phyloP scores from a whole-genome alignment of 306 rosid genomes.

The Cicer chorassanicum region DNA sequence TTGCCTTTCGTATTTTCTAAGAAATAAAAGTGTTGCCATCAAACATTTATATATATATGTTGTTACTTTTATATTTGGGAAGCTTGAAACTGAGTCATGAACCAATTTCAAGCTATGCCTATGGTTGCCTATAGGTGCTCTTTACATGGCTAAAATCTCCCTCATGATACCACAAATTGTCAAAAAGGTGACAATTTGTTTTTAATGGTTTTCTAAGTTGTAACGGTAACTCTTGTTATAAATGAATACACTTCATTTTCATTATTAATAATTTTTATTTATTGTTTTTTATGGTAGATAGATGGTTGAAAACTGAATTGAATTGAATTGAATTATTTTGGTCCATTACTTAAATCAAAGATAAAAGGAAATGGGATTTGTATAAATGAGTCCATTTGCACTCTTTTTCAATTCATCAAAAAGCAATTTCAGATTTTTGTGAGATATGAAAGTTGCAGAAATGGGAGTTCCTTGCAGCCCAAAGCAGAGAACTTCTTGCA shows the following conservation, averaged over 20 bases:
- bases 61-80: conserved; percentile 40
- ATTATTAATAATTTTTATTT: neutral
- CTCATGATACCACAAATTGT: conserved; percentile 39
- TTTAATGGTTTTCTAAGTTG: conserved; percentile 42
- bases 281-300: conserved; percentile 17
- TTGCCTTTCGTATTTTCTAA: conserved; percentile 20
- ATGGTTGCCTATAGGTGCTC: conserved; percentile 33
- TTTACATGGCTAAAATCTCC: conserved; percentile 44
- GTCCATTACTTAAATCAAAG: conserved; percentile 29
- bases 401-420: conserved; percentile 27
- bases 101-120: conserved; percentile 47
- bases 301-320: conserved; percentile 25
- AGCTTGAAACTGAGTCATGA: conserved; percentile 42
- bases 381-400: conserved; percentile 36
- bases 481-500: conserved; percentile 39
- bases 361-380: neutral
- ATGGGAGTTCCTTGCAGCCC: conserved; percentile 74
- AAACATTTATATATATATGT: conserved; percentile 46
- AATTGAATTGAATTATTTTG: conserved; percentile 1
- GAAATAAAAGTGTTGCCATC: conserved; percentile 31
- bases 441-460: conserved; percentile 59
- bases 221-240: conserved; percentile 43
- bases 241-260: conserved; percentile 33
- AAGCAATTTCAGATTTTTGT: neutral
- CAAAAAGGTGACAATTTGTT: conserved; percentile 38